These are phyloP conservation scores for Picea abies DNA, from an alignment of 83 land plant genomes.

Conservation along the genomic window DNA sequence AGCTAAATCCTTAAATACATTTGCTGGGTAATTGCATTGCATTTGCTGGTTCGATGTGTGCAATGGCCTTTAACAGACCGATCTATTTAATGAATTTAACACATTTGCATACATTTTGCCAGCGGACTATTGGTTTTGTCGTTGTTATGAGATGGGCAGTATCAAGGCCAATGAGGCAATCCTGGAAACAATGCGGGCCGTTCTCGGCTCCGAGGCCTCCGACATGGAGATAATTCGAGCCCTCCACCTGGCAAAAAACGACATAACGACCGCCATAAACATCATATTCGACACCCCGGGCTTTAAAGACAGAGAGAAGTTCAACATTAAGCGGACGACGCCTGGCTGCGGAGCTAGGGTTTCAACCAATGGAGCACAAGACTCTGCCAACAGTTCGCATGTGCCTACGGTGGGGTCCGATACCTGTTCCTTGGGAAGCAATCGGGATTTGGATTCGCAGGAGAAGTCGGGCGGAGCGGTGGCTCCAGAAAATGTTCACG, in stretches of 20 bases:
- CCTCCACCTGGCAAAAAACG: conserved; percentile 83
- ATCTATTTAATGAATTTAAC: too few relatives aligned
- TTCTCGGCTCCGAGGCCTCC: conserved; percentile 66
- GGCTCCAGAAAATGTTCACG: not conserved
- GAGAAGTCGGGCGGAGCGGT: not conserved
- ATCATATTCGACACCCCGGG: conserved; percentile 83
- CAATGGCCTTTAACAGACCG: too few relatives aligned
- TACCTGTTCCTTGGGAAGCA: not conserved
- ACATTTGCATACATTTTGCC: too few relatives aligned
- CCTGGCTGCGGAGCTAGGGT: conserved; percentile 8
- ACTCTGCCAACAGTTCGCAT: not conserved
- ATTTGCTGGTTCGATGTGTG: too few relatives aligned
- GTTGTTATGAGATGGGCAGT: conserved; percentile 44
- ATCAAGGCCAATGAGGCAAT: conserved; percentile 51
- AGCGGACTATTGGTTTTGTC: not conserved
- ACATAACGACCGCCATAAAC: conserved; percentile 80
- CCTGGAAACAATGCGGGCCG: conserved; percentile 63
- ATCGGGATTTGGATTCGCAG: not conserved
- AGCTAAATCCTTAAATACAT: too few relatives aligned
- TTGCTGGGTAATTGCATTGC: too few relatives aligned
- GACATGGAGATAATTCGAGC: conserved; percentile 94
- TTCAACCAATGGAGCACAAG: conserved; percentile 1
- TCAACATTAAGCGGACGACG: conserved; percentile 3
- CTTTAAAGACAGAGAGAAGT: conserved; percentile 19
- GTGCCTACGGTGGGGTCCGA: not conserved